Evolutionary conservation across 495 filamentous ascomycete species (phyloP), one percentile per base, ranked within the genome.

Genomic region (Chaetomidium leptoderma): DNA sequence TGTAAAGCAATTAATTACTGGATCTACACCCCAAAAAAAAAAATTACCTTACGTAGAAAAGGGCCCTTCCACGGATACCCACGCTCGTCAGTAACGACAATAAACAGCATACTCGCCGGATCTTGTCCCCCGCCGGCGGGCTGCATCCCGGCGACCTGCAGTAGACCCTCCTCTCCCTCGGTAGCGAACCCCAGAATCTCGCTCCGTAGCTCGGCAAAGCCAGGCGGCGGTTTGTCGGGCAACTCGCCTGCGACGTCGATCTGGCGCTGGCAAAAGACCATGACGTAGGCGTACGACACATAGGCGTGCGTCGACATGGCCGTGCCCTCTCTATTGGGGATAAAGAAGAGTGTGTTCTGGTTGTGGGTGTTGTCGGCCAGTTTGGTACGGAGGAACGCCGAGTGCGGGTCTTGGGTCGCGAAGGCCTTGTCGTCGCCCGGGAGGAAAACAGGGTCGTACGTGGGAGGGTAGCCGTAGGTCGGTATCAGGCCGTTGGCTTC

Each of bases 51-150:
- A 1, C 32, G 17, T 3, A 51, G 11, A 51, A 51, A 51, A 24
- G 32, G 32, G 4, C 48, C 48, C 32, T 39, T 24, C 32, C 19
- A 51, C 32, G 48, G 33, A 26, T 21, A 51, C 32, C 6, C 21
- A 1, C 48, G 17, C 19, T 36, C 32, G 13, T 51, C 48, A 5
- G 32, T 51, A 2, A 51, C 32, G 11, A 51, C 21, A 5, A 51
- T 2, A 51, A 51, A 51, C 48, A 51, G 21, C 48, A 51, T 51
- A 11, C 48, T 27, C 32, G 48, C 48, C 47, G 32, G 48, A n/a
- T 37, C 48, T 19, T 37, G 19, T 6, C 32, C 48, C 48, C 26
- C 48, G 10, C 13, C 21, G 11, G 19, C 32, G 4, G 48, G 32
- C 33, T 37, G 32, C 32, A 51, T 37, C 13, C 32, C 48, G 10